Percentiles rank a stretch among this genome's conserved stretches.
These are phyloP conservation scores for Trichosporon sp. DNA, from an alignment of 1,284 basidiomycete species.

Conservation along the genomic window DNA sequence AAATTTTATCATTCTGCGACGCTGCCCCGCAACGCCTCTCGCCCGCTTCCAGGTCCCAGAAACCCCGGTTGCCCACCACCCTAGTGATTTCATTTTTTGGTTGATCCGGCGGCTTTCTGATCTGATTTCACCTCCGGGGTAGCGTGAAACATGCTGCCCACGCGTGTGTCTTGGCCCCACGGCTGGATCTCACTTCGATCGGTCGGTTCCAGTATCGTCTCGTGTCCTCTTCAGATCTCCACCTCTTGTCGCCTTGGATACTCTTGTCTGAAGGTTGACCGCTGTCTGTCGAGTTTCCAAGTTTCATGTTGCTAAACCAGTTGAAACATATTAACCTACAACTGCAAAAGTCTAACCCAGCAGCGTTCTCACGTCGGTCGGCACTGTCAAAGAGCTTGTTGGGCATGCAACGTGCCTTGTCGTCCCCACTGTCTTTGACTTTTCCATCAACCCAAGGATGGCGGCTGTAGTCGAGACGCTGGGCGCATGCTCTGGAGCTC, in stretches of 20 bases:
- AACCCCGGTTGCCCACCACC: background rate
- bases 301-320: slow-evolving; percentile 17
- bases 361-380: slow-evolving; percentile 3
- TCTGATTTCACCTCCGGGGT: background rate
- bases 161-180: background rate
- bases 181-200: background rate
- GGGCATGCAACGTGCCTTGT: background rate
- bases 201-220: background rate
- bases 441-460: background rate
- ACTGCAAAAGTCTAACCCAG: slow-evolving; percentile 12
- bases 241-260: slow-evolving; percentile 13
- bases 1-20: background rate
- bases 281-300: slow-evolving; percentile 9
- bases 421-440: background rate
- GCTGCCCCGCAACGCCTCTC: background rate
- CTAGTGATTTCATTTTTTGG: background rate
- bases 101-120: background rate
- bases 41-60: background rate
- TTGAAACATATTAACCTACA: slow-evolving; percentile 20
- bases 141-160: slow-evolving; percentile 5
- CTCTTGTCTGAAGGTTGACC: background rate
- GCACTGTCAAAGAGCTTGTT: background rate
- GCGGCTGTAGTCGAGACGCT: slow-evolving; percentile 3
- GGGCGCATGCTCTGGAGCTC: background rate
- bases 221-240: background rate